Conservation (phyloP, 805 yeast genomes). For the Myxozyma udenii region DNA sequence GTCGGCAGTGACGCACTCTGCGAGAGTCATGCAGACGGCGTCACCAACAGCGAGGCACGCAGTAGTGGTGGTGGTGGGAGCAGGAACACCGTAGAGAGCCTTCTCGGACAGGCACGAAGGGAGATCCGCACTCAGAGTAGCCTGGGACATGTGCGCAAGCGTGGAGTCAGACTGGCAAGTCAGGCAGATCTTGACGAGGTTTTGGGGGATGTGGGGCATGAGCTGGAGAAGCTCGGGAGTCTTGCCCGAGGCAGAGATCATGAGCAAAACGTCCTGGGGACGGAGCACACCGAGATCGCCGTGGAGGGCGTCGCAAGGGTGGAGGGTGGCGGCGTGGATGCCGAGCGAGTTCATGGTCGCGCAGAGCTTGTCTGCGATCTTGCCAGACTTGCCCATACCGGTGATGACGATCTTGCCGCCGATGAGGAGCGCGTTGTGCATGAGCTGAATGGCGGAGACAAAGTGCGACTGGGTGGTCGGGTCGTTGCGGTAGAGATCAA, state of each 20-base stretch:
- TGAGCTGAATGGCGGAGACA: constrained; percentile 35
- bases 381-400: constrained; percentile 83
- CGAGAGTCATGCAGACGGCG: constrained; percentile 69
- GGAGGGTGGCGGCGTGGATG: constrained; percentile 62
- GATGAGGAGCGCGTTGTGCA: constrained; percentile 43
- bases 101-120: constrained; percentile 57
- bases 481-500: constrained; percentile 33
- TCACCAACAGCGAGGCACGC: constrained; percentile 73
- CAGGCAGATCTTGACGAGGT: constrained; percentile 56
- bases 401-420: constrained; percentile 71
- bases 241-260: constrained; percentile 77
- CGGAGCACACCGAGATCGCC: constrained; percentile 79
- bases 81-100: constrained; percentile 73
- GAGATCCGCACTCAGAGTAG: constrained; percentile 60
- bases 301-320: constrained; percentile 85
- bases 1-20: constrained; percentile 63
- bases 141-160: constrained; percentile 51
- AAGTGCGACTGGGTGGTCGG: constrained; percentile 34
- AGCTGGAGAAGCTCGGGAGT: constrained; percentile 67
- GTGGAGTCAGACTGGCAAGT: constrained; percentile 61
- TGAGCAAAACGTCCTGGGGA: constrained; percentile 54
- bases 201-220: constrained; percentile 54
- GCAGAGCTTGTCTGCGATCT: constrained; percentile 71
- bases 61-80: constrained; percentile 84
- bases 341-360: constrained; percentile 83